Evolutionary conservation across 2,329 filamentous ascomycete species (phyloP), one percentile per base, ranked within the genome.

Genomic region (Cercospora citrullina): DNA sequence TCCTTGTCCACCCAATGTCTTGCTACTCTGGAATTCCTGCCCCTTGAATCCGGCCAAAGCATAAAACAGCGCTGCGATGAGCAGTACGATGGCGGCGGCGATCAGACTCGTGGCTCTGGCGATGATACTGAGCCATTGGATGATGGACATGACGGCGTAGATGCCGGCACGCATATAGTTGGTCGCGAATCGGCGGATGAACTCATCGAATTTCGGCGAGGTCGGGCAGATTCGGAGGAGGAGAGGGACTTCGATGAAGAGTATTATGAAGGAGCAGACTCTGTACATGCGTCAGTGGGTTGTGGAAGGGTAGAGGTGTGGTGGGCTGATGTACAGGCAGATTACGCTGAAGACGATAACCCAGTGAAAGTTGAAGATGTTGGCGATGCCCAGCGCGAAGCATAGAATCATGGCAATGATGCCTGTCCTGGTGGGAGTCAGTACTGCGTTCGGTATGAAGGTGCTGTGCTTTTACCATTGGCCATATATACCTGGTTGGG

Each of bases 201-300:
- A 90, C 73, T 83, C 84, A 80, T 99, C 95, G 83, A 99, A 99
- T 72, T 87, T 89, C 72, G 90, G 81, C 14, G 94, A 98, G 5
- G 95, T 99, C 67, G 95, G 95, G 84, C 95, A 99, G 83, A 99
- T 97, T 81, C 95, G 92, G 70, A 99, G 90, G 67, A 99, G 91
- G 68, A 98, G 90, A 30, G 95, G 95, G 18, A 99, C 90, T 81
- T 99, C 83, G 73, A 84, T 82, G 76, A 85, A 84, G 75, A 84
- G 78, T 74, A 84, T 82, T 73, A 84, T 76, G 78, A 84, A 84
- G 66, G 81, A 73, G 72, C 75, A 83, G 60, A 83, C 76, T 72
- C 84, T 84, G 75, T 9, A 45, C 5, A 18, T 23, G 31, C 28
- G 9, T 53, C 28, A 31, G 28, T 16, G 10, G 30, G 48, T 36